Base-by-base conservation (phyloP, 1,139 yeast genomes). In the Petasospora rhodanensis region DNA sequence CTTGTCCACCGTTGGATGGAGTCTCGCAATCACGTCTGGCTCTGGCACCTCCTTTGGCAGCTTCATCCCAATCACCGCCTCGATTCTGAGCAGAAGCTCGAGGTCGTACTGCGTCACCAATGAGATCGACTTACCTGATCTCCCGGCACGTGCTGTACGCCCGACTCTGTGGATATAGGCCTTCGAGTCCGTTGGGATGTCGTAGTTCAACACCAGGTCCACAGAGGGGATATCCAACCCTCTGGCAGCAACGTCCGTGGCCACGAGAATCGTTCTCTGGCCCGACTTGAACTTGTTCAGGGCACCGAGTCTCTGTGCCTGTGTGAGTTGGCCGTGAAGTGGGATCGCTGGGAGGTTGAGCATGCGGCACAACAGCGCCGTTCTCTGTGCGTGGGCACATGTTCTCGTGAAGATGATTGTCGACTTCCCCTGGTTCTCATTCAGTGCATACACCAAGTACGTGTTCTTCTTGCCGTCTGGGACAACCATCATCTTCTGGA, bases 241-340 rank as follows among this genome's bases (percentile, higher is more conserved):
- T 64, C 98, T 77, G 2, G 98, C 96, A 9, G 97, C 98, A 27
- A 91, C 98, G 62, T 91, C 97, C 1, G 98, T 91, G 9, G 98
- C 98, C 7, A 91, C 87, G 32, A 91, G 65, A 37, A 93, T 87
- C 41, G 76, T 75, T 46, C 87, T 74, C 28, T 75, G 73, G 5
- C 96, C 96, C 2, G 93, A 71, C 54, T 89, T 86, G 68, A 91
- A 91, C 55, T 89, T 82, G 62, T 87, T 93, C 46, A 91, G 68
- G 0, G 97, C 91, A 10, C 96, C 96, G 34, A 91, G 72, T 55
- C 98, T 74, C 49, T 93, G 95, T 13, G 93, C 75, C 59, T 91
- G 98, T 7, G 94, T 71, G 56, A 91, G 68, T 58, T 89, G 96
- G 20, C 98, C 98, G 54, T 91, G 96, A 39, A 93, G 68, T 6